Conservation (phyloP, 768 basidiomycete genomes). For the Lactarius sanguifluus region DNA sequence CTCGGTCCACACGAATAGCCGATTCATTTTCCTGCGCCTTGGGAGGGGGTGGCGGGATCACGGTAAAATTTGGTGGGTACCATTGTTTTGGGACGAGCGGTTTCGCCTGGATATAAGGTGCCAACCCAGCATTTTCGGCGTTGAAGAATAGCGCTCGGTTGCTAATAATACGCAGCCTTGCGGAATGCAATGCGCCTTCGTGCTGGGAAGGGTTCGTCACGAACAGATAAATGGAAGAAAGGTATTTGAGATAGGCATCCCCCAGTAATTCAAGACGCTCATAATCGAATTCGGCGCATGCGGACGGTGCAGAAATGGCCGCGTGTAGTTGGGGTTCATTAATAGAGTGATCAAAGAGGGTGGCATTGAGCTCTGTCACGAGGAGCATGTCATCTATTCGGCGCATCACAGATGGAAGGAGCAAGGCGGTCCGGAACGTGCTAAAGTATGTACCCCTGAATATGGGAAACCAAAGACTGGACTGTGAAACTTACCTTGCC, state of each 20-base stretch:
- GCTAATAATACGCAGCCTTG: constrained; percentile 69
- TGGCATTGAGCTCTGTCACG: constrained; percentile 75
- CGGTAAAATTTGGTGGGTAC: constrained; percentile 51
- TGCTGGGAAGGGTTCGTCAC: constrained; percentile 61
- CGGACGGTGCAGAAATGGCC: constrained; percentile 71
- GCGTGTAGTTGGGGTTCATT: constrained; percentile 58
- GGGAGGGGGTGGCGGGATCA: constrained; percentile 30
- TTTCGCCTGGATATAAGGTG: constrained; percentile 71
- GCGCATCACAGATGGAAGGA: constrained; percentile 72
- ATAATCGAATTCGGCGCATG: constrained; percentile 70
- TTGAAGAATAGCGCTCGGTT: constrained; percentile 63
- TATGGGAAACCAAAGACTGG: not conserved
- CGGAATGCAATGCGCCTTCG: constrained; percentile 67
- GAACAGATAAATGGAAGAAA: constrained; percentile 72
- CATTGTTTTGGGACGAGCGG: constrained; percentile 67
- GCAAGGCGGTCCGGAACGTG: constrained; percentile 62
- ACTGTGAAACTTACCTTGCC: constrained; percentile 52
- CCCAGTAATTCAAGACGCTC: constrained; percentile 84
- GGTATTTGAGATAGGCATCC: constrained; percentile 81
- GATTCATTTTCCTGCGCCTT: not conserved
- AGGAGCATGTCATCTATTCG: constrained; percentile 74
- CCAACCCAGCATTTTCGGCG: constrained; percentile 58
- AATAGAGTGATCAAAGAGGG: constrained; percentile 61
- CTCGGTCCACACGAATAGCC: not conserved
- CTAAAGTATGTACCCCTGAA: constrained; percentile 39